These are phyloP conservation scores for Alternaria hordeiaustralica DNA, from an alignment of 2,329 filamentous ascomycete species.

Conservation along the genomic window DNA sequence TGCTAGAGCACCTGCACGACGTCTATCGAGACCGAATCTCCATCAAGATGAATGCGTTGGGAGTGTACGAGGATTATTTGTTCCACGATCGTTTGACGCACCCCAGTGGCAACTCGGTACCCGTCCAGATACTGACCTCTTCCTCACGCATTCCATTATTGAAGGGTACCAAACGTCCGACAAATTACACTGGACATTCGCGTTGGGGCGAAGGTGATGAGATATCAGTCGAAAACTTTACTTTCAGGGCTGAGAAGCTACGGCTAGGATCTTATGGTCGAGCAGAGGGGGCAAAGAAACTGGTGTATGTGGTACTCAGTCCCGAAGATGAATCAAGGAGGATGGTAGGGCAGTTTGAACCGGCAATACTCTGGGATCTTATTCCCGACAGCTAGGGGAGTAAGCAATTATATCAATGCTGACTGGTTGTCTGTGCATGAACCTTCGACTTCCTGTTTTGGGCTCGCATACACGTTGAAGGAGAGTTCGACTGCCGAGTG, in stretches of 20 bases:
- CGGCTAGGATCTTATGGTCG: not conserved
- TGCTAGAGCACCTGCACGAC: not conserved
- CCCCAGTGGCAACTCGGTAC: fast-evolving
- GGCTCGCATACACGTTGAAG: not conserved
- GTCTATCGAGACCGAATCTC: not conserved
- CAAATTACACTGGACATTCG: fast-evolving
- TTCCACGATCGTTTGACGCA: not conserved
- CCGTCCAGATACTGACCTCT: not conserved
- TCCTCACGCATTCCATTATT: not conserved
- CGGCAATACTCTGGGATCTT: not conserved
- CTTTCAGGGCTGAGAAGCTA: not conserved
- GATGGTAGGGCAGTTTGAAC: not conserved
- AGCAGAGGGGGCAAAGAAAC: not conserved
- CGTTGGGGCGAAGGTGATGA: not conserved
- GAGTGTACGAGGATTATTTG: not conserved
- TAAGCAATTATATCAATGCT: not conserved
- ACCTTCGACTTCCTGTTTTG: not conserved
- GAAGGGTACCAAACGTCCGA: not conserved
- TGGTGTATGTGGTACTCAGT: not conserved
- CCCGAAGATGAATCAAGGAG: not conserved
- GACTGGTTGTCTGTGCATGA: not conserved
- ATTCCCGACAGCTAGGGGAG: not conserved
- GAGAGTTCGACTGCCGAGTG: not conserved
- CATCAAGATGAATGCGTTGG: not conserved
- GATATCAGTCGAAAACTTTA: not conserved